Evolutionary conservation across 495 filamentous ascomycete genomes (phyloP).

Genomic region (Evernia prunastri): DNA sequence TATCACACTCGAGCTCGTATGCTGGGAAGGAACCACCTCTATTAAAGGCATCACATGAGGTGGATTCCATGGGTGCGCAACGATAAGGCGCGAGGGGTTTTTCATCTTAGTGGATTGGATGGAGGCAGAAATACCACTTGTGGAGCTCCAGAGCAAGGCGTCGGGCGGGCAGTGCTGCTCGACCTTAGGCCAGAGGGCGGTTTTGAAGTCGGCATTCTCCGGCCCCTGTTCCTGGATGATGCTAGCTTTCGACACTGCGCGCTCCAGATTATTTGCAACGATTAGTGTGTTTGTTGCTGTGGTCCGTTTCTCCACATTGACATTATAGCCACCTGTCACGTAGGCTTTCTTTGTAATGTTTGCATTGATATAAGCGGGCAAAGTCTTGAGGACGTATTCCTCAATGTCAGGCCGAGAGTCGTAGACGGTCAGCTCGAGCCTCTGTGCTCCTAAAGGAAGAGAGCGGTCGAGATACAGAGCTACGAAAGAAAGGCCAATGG

Average conservation of each 20-base stretch:
- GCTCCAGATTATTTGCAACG: slow-evolving; percentile 34
- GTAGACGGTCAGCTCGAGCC: slow-evolving; percentile 40
- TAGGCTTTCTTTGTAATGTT: not conserved
- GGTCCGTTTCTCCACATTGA: not conserved
- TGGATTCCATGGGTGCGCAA: slow-evolving; percentile 59
- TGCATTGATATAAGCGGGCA: slow-evolving; percentile 30
- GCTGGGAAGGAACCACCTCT: slow-evolving; percentile 49
- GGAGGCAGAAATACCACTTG: slow-evolving; percentile 50
- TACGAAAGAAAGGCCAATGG: slow-evolving; percentile 55
- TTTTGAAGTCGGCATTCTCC: slow-evolving; percentile 46
- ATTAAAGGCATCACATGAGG: slow-evolving; percentile 58
- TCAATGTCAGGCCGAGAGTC: slow-evolving; percentile 48
- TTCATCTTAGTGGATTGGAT: slow-evolving; percentile 36
- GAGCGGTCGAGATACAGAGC: slow-evolving; percentile 47
- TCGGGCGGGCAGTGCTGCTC: slow-evolving; percentile 32
- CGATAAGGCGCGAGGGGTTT: slow-evolving; percentile 42
- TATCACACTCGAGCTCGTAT: slow-evolving; percentile 36
- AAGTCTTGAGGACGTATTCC: slow-evolving; percentile 36
- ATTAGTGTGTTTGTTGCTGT: slow-evolving; percentile 24
- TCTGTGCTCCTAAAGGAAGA: slow-evolving; percentile 23
- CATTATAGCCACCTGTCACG: not conserved
- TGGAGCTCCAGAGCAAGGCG: slow-evolving; percentile 51
- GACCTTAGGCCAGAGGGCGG: slow-evolving; percentile 45
- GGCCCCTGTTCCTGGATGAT: slow-evolving; percentile 57
- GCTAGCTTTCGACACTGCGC: slow-evolving; percentile 40